Evolutionary conservation across 805 yeast species (phyloP).

Genomic region (Zygotorulaspora chibaensis): DNA sequence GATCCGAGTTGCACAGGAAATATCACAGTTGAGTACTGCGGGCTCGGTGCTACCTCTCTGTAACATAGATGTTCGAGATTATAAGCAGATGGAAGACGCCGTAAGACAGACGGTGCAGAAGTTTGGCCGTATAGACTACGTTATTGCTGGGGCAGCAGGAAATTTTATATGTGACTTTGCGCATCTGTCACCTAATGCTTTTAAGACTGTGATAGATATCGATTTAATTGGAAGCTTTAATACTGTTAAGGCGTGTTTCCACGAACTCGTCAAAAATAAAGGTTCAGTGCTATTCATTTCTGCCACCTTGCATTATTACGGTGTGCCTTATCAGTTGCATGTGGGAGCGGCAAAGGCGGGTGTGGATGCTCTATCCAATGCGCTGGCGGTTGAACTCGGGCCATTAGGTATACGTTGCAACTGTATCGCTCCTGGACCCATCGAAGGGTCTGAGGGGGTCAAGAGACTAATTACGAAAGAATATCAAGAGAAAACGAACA

Average conservation of each 20-base stretch:
- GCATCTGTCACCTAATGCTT: constrained; percentile 77
- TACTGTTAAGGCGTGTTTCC: constrained; percentile 77
- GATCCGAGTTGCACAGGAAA: constrained; percentile 59
- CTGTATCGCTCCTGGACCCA: constrained; percentile 89
- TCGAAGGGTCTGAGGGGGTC: constrained; percentile 83
- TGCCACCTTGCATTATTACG: constrained; percentile 86
- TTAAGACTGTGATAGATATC: constrained; percentile 80
- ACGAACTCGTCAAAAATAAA: constrained; percentile 56
- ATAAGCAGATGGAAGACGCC: constrained; percentile 55
- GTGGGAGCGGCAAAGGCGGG: constrained; percentile 97
- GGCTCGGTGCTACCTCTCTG: constrained; percentile 64
- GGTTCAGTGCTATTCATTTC: constrained; percentile 77
- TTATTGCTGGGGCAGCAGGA: constrained; percentile 96
- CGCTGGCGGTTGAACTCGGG: constrained; percentile 86
- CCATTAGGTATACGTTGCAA: constrained; percentile 82
- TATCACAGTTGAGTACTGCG: constrained; percentile 49
- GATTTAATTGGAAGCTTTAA: constrained; percentile 87
- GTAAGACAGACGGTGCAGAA: constrained; percentile 59
- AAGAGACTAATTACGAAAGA: constrained; percentile 51
- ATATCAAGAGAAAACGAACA: constrained; percentile 38
- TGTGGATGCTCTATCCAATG: constrained; percentile 78
- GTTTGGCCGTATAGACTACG: constrained; percentile 78
- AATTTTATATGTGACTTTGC: constrained; percentile 80
- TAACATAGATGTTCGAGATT: constrained; percentile 72
- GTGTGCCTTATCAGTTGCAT: constrained; percentile 83